Evolutionary conservation across 164 flowering plant genomes (phyloP), one percentile per base, ranked within the genome.

Genomic region (Stephania japonica): DNA sequence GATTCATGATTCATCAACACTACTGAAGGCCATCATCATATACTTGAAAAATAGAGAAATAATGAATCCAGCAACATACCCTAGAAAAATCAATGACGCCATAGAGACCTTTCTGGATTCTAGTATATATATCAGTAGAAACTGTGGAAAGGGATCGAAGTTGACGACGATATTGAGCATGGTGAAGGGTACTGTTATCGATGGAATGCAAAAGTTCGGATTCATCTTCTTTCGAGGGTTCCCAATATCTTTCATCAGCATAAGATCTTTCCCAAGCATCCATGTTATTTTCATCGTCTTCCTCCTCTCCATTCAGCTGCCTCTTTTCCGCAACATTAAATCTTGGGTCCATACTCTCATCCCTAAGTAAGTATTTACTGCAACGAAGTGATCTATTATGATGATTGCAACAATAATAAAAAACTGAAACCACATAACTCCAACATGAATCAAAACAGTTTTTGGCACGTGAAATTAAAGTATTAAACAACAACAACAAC

Each of bases 211-310:
- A 91, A 42, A 87, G 84, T 1, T 97, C 97, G 13, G 92, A 91
- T 74, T 92, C 98, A 70, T 94, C 97, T 78, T 91, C 97, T 79
- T 91, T 93, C 71, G 91, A 75, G 12, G 89, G 78, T 75, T 94
- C 97, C 98, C 98, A 94, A 0, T 97, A 92, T 71, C 98, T 85
- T 75, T 92, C 98, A 65, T 91, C 95, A 0, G 95, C 90, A 72
- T 94, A 94, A 69, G 89, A 81, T 78, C 91, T 86, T 83, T 94
- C 97, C 97, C 93, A 89, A 7, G 87, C 91, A 8, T 82, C 87
- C 67, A 81, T 43, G 18, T 79, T 83, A 42, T 64, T 76, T 1
- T 72, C 89, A 38, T 81, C 82, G 19, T 73, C 87, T 8, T 78
- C 89, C 0, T 85, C 84, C 12, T 79, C 83, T 74, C 78, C 83